Evolutionary conservation across 148 eudicot genomes (phyloP).

Genomic region (Rhododendron griersonianum): DNA sequence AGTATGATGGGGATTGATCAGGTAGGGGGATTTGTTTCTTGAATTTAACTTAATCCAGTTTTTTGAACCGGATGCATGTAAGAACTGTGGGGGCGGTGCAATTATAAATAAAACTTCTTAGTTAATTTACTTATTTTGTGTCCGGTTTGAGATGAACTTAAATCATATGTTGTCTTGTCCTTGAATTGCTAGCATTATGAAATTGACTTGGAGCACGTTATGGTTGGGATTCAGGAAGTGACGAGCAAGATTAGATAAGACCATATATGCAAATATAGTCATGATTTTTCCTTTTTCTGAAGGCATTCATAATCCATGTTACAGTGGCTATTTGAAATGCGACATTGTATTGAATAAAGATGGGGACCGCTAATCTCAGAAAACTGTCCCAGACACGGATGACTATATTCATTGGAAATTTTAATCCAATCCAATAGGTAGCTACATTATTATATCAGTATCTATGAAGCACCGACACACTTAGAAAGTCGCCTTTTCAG

Average conservation of each 20-base stretch:
- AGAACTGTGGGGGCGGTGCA: neutral
- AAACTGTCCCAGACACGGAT: neutral
- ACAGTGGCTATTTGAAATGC: neutral
- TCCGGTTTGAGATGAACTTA: neutral
- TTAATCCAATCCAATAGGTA: neutral
- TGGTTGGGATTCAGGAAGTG: no score
- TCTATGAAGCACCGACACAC: neutral
- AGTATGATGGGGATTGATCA: neutral
- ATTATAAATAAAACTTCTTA: neutral
- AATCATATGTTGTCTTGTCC: neutral
- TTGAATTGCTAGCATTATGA: neutral
- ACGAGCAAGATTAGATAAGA: neutral
- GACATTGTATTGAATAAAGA: neutral
- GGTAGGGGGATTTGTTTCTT: conserved; percentile 8
- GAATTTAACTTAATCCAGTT: neutral
- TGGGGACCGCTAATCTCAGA: neutral
- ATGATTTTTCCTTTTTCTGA: no score
- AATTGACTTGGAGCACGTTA: neutral
- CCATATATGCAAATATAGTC: neutral
- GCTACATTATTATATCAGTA: neutral
- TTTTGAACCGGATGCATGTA: neutral
- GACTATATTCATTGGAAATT: neutral
- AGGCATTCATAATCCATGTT: neutral
- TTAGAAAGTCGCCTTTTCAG: no score
- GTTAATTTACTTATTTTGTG: neutral